Evolutionary conservation across 2,329 filamentous ascomycete species (phyloP).

Genomic region (Aureobasidium lini): DNA sequence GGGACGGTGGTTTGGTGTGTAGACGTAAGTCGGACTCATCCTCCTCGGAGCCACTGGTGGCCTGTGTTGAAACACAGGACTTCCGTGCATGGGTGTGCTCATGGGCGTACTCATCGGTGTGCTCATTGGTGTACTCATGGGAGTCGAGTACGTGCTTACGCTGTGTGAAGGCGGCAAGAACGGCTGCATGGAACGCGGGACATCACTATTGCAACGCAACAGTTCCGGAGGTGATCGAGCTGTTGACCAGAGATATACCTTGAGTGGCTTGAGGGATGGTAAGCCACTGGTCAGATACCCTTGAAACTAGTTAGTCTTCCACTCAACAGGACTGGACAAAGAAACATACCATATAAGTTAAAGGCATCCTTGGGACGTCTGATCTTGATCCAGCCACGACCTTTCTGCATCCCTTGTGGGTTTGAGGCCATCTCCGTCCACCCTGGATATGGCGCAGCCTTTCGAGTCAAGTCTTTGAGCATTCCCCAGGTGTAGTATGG

Average conservation of each 20-base stretch:
- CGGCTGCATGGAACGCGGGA: neutral
- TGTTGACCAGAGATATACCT: conserved; percentile 10
- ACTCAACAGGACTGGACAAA: neutral
- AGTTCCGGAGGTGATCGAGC: conserved; percentile 9
- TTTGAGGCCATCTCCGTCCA: conserved; percentile 13
- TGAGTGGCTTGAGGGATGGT: neutral
- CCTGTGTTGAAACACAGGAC: neutral
- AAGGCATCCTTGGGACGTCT: conserved; percentile 2
- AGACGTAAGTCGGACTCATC: neutral
- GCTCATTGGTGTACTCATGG: neutral
- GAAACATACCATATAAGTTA: conserved; percentile 10
- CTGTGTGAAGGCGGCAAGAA: neutral
- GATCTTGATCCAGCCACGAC: conserved; percentile 11
- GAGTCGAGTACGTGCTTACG: neutral
- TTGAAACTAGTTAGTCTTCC: neutral
- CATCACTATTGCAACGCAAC: conserved; percentile 3
- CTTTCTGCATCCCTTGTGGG: neutral
- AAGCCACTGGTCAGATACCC: neutral
- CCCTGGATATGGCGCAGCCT: neutral
- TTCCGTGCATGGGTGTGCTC: neutral
- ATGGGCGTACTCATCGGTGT: neutral
- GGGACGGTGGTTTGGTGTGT: neutral
- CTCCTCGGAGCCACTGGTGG: neutral
- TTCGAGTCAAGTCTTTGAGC: conserved; percentile 13
- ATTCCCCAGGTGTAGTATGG: conserved; percentile 13